These are phyloP conservation scores for Phallus indusiatus DNA, from an alignment of 768 basidiomycete genomes.

Conservation along the genomic window DNA sequence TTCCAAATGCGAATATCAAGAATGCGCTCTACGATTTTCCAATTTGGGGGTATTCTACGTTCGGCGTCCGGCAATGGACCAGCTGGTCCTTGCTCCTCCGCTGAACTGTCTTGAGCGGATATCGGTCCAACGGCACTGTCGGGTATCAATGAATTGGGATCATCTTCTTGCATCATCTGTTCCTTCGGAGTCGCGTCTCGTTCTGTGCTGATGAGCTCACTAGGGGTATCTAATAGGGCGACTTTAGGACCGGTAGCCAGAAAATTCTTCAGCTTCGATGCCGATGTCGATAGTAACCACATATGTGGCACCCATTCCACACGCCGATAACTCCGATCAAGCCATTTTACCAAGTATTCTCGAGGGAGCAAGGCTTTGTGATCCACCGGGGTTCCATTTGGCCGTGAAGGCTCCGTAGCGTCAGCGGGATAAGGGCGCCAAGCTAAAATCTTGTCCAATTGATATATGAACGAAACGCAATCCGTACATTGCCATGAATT, in stretches of 20 bases:
- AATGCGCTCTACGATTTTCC: constrained; percentile 90
- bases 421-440: constrained; percentile 77
- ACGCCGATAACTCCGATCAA: constrained; percentile 64
- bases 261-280: constrained; percentile 70
- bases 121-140: constrained; percentile 28
- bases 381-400: constrained; percentile 32
- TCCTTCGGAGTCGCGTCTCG: constrained; percentile 23
- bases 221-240: constrained; percentile 45
- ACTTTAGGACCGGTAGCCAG: constrained; percentile 59
- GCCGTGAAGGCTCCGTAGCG: constrained; percentile 42
- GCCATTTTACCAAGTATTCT: constrained; percentile 93
- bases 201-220: constrained; percentile 15
- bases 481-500: constrained; percentile 65
- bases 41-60: constrained; percentile 59
- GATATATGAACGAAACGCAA: constrained; percentile 61
- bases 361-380: constrained; percentile 62
- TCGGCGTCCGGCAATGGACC: constrained; percentile 60
- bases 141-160: constrained; percentile 26
- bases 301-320: constrained; percentile 87
- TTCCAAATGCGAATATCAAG: constrained; percentile 69
- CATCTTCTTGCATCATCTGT: constrained; percentile 19
- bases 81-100: constrained; percentile 13
- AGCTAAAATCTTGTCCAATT: constrained; percentile 78
- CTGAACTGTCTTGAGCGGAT: constrained; percentile 23
- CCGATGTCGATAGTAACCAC: constrained; percentile 69